phyloP scores from a whole-genome alignment of 2,329 filamentous ascomycete genomes.

The Thelonectria olida region DNA sequence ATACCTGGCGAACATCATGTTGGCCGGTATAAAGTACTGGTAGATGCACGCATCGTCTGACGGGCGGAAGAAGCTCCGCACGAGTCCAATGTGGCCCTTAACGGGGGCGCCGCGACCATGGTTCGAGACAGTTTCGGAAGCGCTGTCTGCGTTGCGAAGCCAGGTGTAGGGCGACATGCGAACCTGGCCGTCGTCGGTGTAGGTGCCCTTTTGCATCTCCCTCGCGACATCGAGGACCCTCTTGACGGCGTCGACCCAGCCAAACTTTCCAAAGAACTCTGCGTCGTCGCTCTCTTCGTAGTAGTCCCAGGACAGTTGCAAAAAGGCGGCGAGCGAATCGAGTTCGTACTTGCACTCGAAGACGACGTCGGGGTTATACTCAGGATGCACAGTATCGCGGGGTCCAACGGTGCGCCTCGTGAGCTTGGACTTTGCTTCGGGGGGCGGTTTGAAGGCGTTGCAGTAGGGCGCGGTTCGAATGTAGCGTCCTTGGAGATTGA shows the following conservation, averaged over 20 bases:
- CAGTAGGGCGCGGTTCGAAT: constrained; percentile 80
- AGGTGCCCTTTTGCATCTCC: constrained; percentile 78
- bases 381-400: constrained; percentile 68
- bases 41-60: constrained; percentile 89
- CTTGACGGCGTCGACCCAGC: constrained; percentile 78
- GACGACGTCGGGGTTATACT: constrained; percentile 74
- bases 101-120: constrained; percentile 83
- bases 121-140: constrained; percentile 84
- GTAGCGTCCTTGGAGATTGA: constrained; percentile 81
- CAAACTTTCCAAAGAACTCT: constrained; percentile 75
- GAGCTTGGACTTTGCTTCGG: constrained; percentile 63
- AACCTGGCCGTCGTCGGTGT: constrained; percentile 67
- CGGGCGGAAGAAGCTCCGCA: constrained; percentile 88
- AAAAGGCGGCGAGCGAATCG: constrained; percentile 87
- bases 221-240: constrained; percentile 75
- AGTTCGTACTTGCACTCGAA: constrained; percentile 98
- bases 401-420: constrained; percentile 32
- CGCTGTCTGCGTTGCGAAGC: constrained; percentile 73
- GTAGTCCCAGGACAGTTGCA: constrained; percentile 84
- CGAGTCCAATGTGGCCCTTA: constrained; percentile 79
- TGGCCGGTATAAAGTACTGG: constrained; percentile 88
- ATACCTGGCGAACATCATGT: constrained; percentile 81
- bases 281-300: constrained; percentile 76
- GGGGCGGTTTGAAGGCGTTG: constrained; percentile 92
- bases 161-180: constrained; percentile 76